Evolutionary conservation across 768 basidiomycete species (phyloP).

Genomic region (Amanita thiersii): DNA sequence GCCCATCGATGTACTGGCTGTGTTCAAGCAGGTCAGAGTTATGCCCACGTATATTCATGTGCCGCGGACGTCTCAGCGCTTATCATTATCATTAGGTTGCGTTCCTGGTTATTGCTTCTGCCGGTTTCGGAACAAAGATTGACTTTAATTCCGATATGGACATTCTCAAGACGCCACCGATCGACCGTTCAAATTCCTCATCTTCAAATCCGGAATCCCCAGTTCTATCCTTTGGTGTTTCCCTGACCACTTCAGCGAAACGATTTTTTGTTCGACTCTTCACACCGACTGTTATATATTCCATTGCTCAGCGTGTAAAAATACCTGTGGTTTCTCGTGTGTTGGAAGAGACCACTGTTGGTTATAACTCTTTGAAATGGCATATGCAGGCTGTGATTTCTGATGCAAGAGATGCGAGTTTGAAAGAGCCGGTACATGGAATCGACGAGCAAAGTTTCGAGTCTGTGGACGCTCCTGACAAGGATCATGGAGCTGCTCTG

Average conservation of each 20-base stretch:
- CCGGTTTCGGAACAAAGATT: constrained; percentile 26
- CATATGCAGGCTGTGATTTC: constrained; percentile 36
- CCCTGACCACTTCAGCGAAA: constrained; percentile 21
- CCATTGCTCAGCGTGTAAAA: constrained; percentile 16
- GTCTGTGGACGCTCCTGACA: constrained; percentile 14
- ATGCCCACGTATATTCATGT: too few species aligned
- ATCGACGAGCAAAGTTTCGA: neutral
- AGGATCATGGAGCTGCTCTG: constrained; percentile 25
- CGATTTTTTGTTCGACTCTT: constrained; percentile 21
- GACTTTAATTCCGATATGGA: constrained; percentile 12
- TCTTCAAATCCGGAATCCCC: constrained; percentile 25
- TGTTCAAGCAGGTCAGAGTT: constrained; percentile 4
- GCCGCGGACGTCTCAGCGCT: too few species aligned
- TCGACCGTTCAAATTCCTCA: constrained; percentile 15
- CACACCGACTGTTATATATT: constrained; percentile 26
- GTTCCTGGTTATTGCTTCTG: constrained; percentile 31
- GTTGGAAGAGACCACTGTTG: constrained; percentile 18
- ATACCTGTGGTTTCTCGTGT: constrained; percentile 28
- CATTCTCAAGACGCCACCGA: constrained; percentile 24
- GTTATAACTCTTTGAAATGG: constrained; percentile 26
- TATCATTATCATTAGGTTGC: constrained; percentile 16
- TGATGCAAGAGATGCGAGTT: constrained; percentile 24
- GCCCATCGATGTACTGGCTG: neutral
- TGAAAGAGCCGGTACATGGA: too few species aligned
- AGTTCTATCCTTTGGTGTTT: constrained; percentile 20